A percentile compares a stretch with the other conserved stretches of the same genome.
These are phyloP conservation scores for Trichophyton benhamiae DNA, from an alignment of 2,329 filamentous ascomycete genomes.

Conservation along the genomic window DNA sequence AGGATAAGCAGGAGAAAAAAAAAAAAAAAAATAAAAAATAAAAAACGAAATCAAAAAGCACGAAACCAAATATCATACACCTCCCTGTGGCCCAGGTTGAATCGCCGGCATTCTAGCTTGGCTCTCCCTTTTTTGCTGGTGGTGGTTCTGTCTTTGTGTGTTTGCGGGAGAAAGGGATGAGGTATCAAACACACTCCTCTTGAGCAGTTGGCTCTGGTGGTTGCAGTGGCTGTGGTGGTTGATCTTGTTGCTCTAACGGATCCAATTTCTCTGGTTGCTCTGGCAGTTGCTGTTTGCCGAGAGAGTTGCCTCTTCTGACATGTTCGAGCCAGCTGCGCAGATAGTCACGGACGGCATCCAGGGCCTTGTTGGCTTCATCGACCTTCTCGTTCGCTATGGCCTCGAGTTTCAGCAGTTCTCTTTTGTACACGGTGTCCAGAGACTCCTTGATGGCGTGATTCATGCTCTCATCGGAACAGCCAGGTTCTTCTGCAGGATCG, in stretches of 20 bases:
- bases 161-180: neutral
- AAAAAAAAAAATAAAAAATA: neutral
- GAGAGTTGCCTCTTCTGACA: neutral
- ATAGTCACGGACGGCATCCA: constrained; percentile 7
- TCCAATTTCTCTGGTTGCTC: too few relatives aligned
- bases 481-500: neutral
- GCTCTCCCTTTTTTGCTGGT: neutral
- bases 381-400: constrained; percentile 46
- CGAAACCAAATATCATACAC: constrained; percentile 1
- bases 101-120: neutral
- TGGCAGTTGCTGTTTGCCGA: neutral
- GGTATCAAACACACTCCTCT: neutral
- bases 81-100: neutral
- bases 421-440: constrained; percentile 43
- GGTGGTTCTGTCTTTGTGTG: neutral
- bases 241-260: too few relatives aligned
- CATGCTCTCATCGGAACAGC: constrained; percentile 13
- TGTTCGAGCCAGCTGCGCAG: neutral
- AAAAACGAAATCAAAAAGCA: neutral
- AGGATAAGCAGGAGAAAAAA: too few relatives aligned
- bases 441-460: constrained; percentile 18
- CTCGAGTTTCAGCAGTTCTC: constrained; percentile 45
- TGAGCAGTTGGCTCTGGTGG: neutral
- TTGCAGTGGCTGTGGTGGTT: neutral
- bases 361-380: constrained; percentile 29